Evolutionary conservation across 192 early-diverging fungal genomes (phyloP).

Genomic region (Diversispora eburnea): DNA sequence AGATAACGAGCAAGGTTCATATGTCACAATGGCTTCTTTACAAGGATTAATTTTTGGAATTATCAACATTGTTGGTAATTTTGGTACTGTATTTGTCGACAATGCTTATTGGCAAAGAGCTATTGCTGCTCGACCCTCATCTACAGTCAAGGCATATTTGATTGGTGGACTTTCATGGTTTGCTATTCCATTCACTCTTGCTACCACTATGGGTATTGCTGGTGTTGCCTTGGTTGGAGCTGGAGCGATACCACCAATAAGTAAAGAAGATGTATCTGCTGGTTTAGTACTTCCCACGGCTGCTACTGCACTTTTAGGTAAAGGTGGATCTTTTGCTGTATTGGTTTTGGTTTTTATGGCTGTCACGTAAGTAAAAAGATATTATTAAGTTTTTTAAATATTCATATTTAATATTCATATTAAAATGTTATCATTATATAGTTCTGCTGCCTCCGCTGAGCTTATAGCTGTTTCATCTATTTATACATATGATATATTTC

Average conservation of each 20-base stretch:
- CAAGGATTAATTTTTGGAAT: constrained; percentile 70
- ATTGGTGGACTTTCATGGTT: constrained; percentile 79
- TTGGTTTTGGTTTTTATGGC: constrained; percentile 73
- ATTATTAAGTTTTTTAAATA: constrained; percentile 63
- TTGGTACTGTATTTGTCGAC: constrained; percentile 72
- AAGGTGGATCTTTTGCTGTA: constrained; percentile 60
- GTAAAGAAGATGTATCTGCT: constrained; percentile 51
- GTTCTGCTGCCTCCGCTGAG: constrained; percentile 67
- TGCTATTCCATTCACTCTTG: constrained; percentile 69
- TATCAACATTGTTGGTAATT: constrained; percentile 74
- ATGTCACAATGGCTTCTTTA: constrained; percentile 61
- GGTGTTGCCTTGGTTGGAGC: constrained; percentile 60
- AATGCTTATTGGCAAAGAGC: constrained; percentile 76
- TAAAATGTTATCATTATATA: constrained; percentile 35
- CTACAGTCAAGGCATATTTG: constrained; percentile 66
- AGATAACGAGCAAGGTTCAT: constrained; percentile 58
- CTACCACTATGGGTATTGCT: constrained; percentile 66
- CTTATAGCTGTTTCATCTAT: constrained; percentile 73
- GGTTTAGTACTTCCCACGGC: constrained; percentile 65
- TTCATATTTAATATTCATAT: constrained; percentile 65
- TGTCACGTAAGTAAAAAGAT: constrained; percentile 64
- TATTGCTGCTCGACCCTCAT: constrained; percentile 62
- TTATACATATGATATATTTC: constrained; percentile 68
- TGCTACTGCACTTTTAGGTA: constrained; percentile 59
- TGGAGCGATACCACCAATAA: neutral